Conservation (phyloP, 2,329 filamentous ascomycete genomes). For the Incumbomyces lentus region DNA sequence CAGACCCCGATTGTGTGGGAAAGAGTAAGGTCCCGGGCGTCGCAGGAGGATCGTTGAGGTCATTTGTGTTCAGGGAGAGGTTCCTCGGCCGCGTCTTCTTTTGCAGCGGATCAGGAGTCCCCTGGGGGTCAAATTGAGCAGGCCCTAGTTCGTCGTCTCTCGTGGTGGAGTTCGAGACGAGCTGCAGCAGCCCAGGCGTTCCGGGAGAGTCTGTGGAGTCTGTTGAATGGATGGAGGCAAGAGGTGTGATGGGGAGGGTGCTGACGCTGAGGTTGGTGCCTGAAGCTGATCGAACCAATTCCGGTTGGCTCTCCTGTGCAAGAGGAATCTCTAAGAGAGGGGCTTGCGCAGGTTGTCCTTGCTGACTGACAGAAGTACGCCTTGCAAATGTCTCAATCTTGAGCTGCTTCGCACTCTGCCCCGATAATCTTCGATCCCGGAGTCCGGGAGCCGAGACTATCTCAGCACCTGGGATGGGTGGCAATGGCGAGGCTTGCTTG, state of each 20-base stretch:
- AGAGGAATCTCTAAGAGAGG: slow-evolving; percentile 17
- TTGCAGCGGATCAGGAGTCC: slow-evolving; percentile 32
- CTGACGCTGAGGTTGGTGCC: slow-evolving; percentile 13
- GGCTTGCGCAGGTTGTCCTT: slow-evolving; percentile 25
- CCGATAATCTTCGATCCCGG: slow-evolving; percentile 67
- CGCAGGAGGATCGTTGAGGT: slow-evolving; percentile 54
- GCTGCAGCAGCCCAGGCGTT: slow-evolving; percentile 33
- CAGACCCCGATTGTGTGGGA: slow-evolving; percentile 36
- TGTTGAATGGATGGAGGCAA: slow-evolving; percentile 18
- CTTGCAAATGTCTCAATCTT: slow-evolving; percentile 65
- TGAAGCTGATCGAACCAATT: slow-evolving; percentile 12
- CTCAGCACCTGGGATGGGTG: slow-evolving; percentile 1
- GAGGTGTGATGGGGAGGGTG: slow-evolving; percentile 13
- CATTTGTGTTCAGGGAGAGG: slow-evolving; percentile 53
- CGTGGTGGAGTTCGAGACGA: slow-evolving; percentile 33
- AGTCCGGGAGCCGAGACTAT: slow-evolving; percentile 38
- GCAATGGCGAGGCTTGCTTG: slow-evolving; percentile 3
- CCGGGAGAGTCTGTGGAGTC: slow-evolving; percentile 31
- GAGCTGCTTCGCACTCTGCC: slow-evolving; percentile 67
- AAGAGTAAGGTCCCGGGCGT: slow-evolving; percentile 66
- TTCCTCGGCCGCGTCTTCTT: slow-evolving; percentile 66
- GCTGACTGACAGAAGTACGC: slow-evolving; percentile 11
- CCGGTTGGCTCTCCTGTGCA: slow-evolving; percentile 24
- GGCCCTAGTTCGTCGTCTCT: slow-evolving; percentile 26
- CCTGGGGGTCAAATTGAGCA: slow-evolving; percentile 22